Evolutionary conservation across 2,329 filamentous ascomycete genomes (phyloP), one percentile per base, ranked within the genome.

Genomic region (Colletotrichum noveboracense): DNA sequence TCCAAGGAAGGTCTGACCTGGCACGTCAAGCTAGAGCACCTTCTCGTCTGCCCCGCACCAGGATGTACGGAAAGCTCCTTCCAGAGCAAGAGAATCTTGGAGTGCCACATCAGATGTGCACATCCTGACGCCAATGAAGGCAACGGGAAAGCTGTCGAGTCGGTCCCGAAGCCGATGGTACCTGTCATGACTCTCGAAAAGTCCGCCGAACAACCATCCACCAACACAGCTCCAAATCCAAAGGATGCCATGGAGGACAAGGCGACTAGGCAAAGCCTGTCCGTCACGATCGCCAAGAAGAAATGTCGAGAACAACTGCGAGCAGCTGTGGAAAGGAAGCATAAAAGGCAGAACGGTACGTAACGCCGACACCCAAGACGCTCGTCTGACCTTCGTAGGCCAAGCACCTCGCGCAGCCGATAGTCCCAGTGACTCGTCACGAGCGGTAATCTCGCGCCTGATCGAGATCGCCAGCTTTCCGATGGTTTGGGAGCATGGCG

Each of bases 1-100:
- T 84, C 84, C 2, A 81, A 80, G 16, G 82, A 84, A 38, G 85
- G 82, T 10, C 82, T 88, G 36, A 81, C 83, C 18, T 85, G 86
- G 80, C 87, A 88, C 73, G 85, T 88, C 52, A 86, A 88, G 71
- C 80, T 80, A 24, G 84, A 87, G 62, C 87, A 88, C 74, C 80
- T 88, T 13, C 81, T 88, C 32, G 78, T 85, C 30, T 88, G 87
- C 34, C 87, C 87, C 0, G 81, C 83, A 2, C 77, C 80, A 0
- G 84, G 83, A 1, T 88, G 87, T 70, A 79, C 80, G 38, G 85
- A 87, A 66, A 79, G 78, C n/a, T 77, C 79, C 1, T 86, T 87
- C 48, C 77, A 79, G n/a, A 84, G 70, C 52, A 78, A 77, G 7
- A 83, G 83, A n/a, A 74, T 84, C 6, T 78, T 88, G 2, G 80